Conservation (phyloP, 208 protist species). For the Novymonas esmeraldas region DNA sequence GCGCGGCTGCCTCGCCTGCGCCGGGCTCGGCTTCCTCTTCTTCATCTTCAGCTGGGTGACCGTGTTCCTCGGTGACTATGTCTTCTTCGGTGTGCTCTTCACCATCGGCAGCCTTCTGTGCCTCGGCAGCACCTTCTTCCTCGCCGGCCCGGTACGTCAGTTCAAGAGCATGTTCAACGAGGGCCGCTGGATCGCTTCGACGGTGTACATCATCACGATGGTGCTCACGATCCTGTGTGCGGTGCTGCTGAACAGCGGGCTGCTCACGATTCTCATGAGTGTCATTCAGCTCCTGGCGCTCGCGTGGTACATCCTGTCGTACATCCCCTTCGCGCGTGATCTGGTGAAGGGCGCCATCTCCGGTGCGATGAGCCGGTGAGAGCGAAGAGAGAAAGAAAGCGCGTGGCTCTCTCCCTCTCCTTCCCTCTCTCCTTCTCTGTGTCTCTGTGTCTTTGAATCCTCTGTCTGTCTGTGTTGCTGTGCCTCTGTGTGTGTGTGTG, state of each 20-base stretch:
- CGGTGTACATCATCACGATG: conserved; percentile 74
- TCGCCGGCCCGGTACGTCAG: conserved; percentile 76
- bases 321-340: conserved; percentile 82
- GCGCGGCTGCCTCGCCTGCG: conserved; percentile 60
- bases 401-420: not conserved
- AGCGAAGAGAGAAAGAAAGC: not conserved
- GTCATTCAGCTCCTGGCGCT: conserved; percentile 75
- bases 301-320: conserved; percentile 89
- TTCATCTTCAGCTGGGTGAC: conserved; percentile 67
- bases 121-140: conserved; percentile 75
- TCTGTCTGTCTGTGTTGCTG: not conserved
- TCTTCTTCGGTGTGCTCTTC: conserved; percentile 80
- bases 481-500: not conserved
- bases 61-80: conserved; percentile 64
- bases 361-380: conserved; percentile 5
- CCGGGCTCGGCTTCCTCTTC: conserved; percentile 56
- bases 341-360: conserved; percentile 46
- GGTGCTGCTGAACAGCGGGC: conserved; percentile 53
- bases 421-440: not conserved
- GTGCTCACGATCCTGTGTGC: conserved; percentile 72
- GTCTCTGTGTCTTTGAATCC: not conserved
- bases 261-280: conserved; percentile 63
- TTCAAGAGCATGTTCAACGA: conserved; percentile 85
- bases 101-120: conserved; percentile 61
- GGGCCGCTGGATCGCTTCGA: conserved; percentile 73